These are phyloP conservation scores for Skeletonema menzelii DNA, from an alignment of 108 stramenopile species.

Conservation along the genomic window DNA sequence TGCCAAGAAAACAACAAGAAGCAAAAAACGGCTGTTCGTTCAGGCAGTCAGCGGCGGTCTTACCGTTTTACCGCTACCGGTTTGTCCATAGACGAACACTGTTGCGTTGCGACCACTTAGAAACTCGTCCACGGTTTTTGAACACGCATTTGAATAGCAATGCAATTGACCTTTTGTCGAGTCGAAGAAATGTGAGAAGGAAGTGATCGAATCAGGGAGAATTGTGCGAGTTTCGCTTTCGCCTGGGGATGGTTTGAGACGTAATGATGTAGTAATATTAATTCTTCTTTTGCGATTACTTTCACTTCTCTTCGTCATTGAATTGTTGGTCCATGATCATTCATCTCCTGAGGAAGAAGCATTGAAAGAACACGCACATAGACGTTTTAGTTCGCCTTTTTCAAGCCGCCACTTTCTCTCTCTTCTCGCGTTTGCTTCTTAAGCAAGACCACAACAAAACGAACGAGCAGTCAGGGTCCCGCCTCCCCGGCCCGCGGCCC, in stretches of 20 bases:
- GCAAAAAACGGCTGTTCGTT: too few relatives aligned
- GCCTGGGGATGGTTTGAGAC: background rate
- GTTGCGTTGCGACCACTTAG: background rate
- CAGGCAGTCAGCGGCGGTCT: too few relatives aligned
- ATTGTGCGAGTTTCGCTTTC: background rate
- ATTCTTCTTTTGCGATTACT: background rate
- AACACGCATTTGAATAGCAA: background rate
- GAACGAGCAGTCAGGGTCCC: too few relatives aligned
- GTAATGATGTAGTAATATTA: background rate
- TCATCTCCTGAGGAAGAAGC: too few relatives aligned
- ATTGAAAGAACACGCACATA: too few relatives aligned
- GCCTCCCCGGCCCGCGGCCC: too few relatives aligned
- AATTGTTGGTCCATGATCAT: too few relatives aligned
- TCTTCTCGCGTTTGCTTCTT: too few relatives aligned
- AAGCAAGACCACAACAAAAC: too few relatives aligned
- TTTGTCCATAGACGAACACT: background rate
- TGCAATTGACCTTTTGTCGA: background rate
- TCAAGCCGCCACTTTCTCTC: too few relatives aligned
- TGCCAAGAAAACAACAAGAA: too few relatives aligned
- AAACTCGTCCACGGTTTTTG: background rate
- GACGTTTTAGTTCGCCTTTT: too few relatives aligned
- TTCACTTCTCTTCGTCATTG: background rate
- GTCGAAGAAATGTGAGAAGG: conserved; percentile 36
- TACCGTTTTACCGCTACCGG: background rate
- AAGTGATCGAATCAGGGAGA: conserved; percentile 26